phyloP scores from a whole-genome alignment of 2,329 filamentous ascomycete species.

The Aspergillus amoenus region DNA sequence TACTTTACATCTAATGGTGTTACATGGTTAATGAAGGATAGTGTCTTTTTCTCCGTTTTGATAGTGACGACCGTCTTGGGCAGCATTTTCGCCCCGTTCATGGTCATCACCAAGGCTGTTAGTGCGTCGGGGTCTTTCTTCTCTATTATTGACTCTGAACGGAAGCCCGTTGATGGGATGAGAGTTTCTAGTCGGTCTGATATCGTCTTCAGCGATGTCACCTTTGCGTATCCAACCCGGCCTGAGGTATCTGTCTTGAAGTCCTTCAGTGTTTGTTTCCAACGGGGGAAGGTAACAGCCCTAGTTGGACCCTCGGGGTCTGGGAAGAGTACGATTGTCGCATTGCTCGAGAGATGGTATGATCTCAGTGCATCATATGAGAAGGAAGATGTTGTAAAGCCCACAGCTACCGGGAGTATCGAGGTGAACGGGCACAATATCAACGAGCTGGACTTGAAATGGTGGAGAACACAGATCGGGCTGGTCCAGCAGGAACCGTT shows the following conservation, averaged over 20 bases:
- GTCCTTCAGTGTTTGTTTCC: conserved; percentile 33
- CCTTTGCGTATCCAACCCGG: too few relatives aligned
- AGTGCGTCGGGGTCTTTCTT: conserved; percentile 33
- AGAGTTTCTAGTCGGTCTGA: too few relatives aligned
- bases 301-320: conserved; percentile 47
- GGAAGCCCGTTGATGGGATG: too few relatives aligned
- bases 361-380: conserved; percentile 25
- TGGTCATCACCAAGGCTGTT: conserved; percentile 35
- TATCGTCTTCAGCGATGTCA: too few relatives aligned
- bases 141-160: conserved; percentile 25
- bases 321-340: conserved; percentile 48
- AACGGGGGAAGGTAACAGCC: conserved; percentile 40
- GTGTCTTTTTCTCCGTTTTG: conserved; percentile 18
- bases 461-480: conserved; percentile 88
- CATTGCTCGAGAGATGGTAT: conserved; percentile 44
- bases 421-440: conserved; percentile 82
- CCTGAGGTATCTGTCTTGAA: conserved; percentile 4
- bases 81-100: conserved; percentile 31
- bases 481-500: conserved; percentile 72
- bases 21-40: not conserved
- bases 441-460: conserved; percentile 76
- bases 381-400: conserved; percentile 14
- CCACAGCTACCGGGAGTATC: conserved; percentile 60
- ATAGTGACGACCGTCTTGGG: conserved; percentile 4
- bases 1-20: rapidly evolving